A percentile compares a stretch with the other conserved stretches of the same genome.
phyloP scores from a whole-genome alignment of 2,329 filamentous ascomycete genomes.

The Colletotrichum sp. region DNA sequence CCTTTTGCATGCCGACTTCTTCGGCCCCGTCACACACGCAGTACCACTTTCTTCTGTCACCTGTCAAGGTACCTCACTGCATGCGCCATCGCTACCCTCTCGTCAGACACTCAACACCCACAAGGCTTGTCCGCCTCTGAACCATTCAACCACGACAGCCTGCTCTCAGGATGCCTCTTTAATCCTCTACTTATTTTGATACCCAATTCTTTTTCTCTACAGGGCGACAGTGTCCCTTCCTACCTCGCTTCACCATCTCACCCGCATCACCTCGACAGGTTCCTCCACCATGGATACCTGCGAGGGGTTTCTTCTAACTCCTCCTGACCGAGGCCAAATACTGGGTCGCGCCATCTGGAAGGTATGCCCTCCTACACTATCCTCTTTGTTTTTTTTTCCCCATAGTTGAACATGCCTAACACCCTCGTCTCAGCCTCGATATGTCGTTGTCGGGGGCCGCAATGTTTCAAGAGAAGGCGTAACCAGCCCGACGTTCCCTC shows the following conservation, averaged over 20 bases:
- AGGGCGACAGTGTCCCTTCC: background rate
- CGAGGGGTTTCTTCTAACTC: constrained; percentile 54
- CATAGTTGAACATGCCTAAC: background rate
- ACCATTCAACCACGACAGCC: background rate
- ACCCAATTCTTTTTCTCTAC: background rate
- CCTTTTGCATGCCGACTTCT: background rate
- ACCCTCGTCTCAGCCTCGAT: constrained; percentile 53
- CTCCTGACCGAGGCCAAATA: constrained; percentile 55
- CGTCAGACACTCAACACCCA: background rate
- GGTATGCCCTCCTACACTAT: constrained; percentile 36
- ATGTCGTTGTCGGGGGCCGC: constrained; percentile 58
- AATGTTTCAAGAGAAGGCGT: constrained; percentile 33
- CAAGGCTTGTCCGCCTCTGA: background rate
- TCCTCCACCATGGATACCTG: constrained; percentile 25
- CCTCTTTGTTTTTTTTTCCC: background rate
- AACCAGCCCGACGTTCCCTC: constrained; percentile 43
- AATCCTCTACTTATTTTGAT: background rate
- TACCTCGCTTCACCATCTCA: background rate
- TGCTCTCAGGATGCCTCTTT: constrained; percentile 8
- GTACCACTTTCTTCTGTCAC: background rate
- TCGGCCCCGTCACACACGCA: background rate
- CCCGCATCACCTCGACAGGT: background rate
- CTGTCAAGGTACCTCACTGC: background rate
- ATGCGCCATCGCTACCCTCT: constrained; percentile 1
- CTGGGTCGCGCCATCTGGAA: constrained; percentile 58